A percentile compares a stretch with the other conserved stretches of the same genome.
phyloP scores from a whole-genome alignment of 2,329 filamentous ascomycete genomes.

The Calonectria henricotiae region DNA sequence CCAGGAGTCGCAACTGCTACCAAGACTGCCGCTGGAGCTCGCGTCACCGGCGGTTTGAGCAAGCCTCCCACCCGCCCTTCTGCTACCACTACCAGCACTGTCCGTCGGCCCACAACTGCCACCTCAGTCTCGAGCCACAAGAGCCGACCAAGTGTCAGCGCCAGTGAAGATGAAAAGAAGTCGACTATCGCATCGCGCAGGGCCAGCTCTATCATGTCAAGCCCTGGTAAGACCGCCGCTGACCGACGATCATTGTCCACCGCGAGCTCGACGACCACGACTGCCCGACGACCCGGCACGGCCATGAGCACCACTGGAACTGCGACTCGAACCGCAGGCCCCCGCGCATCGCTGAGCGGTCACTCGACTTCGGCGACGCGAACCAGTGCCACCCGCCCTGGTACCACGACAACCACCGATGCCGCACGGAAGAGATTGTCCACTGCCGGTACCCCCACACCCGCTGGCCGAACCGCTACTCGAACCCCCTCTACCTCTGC shows the following conservation, averaged over 20 bases:
- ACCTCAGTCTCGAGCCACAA: conserved; percentile 63
- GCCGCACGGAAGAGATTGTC: conserved; percentile 73
- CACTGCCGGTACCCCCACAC: conserved; percentile 61
- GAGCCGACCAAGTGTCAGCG: conserved; percentile 66
- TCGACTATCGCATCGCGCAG: conserved; percentile 61
- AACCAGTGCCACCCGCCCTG: conserved; percentile 58
- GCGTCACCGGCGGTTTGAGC: conserved; percentile 61
- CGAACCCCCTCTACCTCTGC: conserved; percentile 63
- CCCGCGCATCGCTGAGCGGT: conserved; percentile 53
- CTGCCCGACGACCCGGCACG: conserved; percentile 57
- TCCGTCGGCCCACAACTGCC: conserved; percentile 56
- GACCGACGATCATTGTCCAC: conserved; percentile 59
- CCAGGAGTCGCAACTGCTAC: conserved; percentile 52
- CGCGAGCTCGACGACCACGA: conserved; percentile 53
- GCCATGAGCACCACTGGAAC: conserved; percentile 54
- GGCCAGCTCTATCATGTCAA: conserved; percentile 63
- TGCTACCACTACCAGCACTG: conserved; percentile 56
- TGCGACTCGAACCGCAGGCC: conserved; percentile 57
- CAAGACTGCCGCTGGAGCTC: conserved; percentile 55
- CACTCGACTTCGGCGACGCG: conserved; percentile 56
- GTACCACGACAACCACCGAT: conserved; percentile 62
- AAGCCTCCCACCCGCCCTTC: conserved; percentile 68
- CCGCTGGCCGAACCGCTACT: conserved; percentile 56
- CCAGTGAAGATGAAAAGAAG: conserved; percentile 69
- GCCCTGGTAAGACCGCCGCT: conserved; percentile 55